These are phyloP conservation scores for Volvox reticuliferus DNA, from an alignment of 139 green algal genomes.

Conservation along the genomic window DNA sequence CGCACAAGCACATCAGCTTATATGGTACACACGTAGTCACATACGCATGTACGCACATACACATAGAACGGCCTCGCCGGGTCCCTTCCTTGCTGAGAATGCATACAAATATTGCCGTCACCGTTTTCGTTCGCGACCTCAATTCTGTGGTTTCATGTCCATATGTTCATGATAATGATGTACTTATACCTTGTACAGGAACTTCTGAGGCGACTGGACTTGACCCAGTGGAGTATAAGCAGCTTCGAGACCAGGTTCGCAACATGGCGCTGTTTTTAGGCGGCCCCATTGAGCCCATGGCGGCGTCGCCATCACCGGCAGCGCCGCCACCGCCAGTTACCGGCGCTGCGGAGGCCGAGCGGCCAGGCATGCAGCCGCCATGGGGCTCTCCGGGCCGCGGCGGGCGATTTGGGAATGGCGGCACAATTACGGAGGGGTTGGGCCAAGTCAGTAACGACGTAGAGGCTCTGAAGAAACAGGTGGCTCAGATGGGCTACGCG, in stretches of 20 bases:
- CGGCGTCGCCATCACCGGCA: not conserved
- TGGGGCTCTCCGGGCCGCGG: not conserved
- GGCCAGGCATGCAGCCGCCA: not conserved
- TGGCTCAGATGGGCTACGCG: constrained; percentile 20
- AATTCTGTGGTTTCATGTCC: too few species aligned
- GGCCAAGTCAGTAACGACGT: constrained; percentile 9
- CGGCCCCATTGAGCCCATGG: not conserved
- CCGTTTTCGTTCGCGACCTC: too few species aligned
- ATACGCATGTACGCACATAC: too few species aligned
- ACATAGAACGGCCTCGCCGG: too few species aligned
- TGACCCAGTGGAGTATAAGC: constrained; percentile 34
- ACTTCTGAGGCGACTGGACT: not conserved
- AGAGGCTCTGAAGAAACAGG: constrained; percentile 36
- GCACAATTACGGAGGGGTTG: constrained; percentile 15
- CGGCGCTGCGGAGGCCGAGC: not conserved
- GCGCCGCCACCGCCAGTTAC: not conserved
- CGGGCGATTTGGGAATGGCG: not conserved
- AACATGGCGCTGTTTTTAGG: constrained; percentile 17
- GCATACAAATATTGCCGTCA: too few species aligned
- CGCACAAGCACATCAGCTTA: too few species aligned
- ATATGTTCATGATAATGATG: too few species aligned
- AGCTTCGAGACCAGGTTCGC: constrained; percentile 25
- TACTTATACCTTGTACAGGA: not conserved
- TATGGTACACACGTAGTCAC: too few species aligned
- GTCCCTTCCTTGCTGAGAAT: too few species aligned